phyloP scores from a whole-genome alignment of 2,329 filamentous ascomycete species.

The Colletotrichum coccodes region DNA sequence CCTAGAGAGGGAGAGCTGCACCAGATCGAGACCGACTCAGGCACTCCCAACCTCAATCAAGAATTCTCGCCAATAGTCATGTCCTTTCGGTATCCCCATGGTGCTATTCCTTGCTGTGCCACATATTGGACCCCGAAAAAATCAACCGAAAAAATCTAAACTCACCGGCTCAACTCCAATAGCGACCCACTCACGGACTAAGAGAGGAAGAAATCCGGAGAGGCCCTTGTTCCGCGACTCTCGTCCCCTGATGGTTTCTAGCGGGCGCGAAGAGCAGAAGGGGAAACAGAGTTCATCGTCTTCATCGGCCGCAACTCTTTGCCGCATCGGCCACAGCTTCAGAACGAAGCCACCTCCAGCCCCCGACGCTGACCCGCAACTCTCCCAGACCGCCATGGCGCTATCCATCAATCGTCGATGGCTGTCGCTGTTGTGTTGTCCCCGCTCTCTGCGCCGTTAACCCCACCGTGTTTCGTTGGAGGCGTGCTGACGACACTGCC shows the following conservation, averaged over 20 bases:
- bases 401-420: background rate
- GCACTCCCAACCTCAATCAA: slow-evolving; percentile 15
- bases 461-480: background rate
- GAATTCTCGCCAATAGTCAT: slow-evolving; percentile 5
- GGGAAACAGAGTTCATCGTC: background rate
- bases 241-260: background rate
- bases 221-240: slow-evolving; percentile 6
- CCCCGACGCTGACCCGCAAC: background rate
- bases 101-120: slow-evolving; percentile 19
- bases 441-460: background rate
- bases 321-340: slow-evolving; percentile 1
- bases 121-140: slow-evolving; percentile 27
- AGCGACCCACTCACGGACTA: slow-evolving; percentile 6
- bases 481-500: background rate
- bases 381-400: background rate
- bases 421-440: background rate
- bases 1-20: slow-evolving; percentile 6
- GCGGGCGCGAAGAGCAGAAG: background rate
- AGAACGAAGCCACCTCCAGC: background rate
- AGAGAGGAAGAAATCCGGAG: slow-evolving; percentile 13
- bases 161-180: slow-evolving; percentile 15
- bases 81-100: slow-evolving; percentile 10
- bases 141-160: background rate
- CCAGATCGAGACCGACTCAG: slow-evolving; percentile 7
- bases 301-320: background rate